Evolutionary conservation across 2,329 filamentous ascomycete species (phyloP).

Genomic region (Colletotrichum limetticola): DNA sequence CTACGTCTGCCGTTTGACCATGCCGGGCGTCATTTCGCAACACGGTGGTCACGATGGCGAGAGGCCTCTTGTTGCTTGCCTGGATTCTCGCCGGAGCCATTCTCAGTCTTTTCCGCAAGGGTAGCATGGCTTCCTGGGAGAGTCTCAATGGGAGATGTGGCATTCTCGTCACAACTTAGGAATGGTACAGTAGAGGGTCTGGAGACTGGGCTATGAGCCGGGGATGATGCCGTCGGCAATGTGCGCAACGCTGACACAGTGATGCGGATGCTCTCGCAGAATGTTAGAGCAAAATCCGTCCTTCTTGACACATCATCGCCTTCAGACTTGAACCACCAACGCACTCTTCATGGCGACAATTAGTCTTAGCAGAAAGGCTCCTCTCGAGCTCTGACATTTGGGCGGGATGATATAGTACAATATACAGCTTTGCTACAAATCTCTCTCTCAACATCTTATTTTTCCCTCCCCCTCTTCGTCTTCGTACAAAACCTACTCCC

Average conservation of each 20-base stretch:
- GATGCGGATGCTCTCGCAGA: not conserved
- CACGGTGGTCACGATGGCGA: too few relatives aligned
- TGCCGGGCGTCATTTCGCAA: not conserved
- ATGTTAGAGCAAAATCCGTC: not conserved
- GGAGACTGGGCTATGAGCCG: too few relatives aligned
- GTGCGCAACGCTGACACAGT: not conserved
- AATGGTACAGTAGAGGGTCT: not conserved
- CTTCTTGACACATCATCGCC: not conserved
- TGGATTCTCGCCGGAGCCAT: not conserved
- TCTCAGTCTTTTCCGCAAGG: not conserved
- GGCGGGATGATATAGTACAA: conserved; percentile 32
- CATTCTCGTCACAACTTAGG: too few relatives aligned
- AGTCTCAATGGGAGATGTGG: not conserved
- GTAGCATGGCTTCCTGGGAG: not conserved
- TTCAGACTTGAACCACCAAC: too few relatives aligned
- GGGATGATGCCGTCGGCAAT: too few relatives aligned
- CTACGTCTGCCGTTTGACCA: too few relatives aligned
- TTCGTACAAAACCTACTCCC: not conserved
- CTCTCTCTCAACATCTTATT: not conserved
- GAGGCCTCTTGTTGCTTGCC: too few relatives aligned
- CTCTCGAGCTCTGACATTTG: conserved; percentile 19
- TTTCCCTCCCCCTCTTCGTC: not conserved
- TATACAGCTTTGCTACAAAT: conserved; percentile 33
- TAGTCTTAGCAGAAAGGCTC: not conserved
- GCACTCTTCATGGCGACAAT: too few relatives aligned